These are phyloP conservation scores for Pleoardoris graminearum DNA, from an alignment of 2,329 filamentous ascomycete genomes.

Conservation along the genomic window DNA sequence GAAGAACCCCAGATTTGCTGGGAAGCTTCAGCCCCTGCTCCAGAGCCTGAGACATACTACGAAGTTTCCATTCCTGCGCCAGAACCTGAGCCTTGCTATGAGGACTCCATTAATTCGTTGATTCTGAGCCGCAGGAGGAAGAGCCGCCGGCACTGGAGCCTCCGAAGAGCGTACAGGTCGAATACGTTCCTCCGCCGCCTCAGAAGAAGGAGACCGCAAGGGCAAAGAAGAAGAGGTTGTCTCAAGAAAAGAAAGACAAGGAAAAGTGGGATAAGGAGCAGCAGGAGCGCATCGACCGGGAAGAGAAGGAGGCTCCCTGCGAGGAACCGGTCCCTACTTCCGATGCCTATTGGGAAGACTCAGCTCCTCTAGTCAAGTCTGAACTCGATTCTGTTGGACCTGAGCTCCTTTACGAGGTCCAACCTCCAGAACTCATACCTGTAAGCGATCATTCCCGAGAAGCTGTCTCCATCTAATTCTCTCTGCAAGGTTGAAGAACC, in stretches of 20 bases:
- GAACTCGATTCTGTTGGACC: no score
- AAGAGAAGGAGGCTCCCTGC: constrained; percentile 12
- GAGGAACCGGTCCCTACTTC: not conserved
- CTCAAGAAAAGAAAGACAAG: constrained; percentile 43
- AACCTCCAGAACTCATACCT: no score
- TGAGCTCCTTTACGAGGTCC: no score
- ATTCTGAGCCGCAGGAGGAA: no score
- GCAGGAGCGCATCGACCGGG: constrained; percentile 26
- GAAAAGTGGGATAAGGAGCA: constrained; percentile 39
- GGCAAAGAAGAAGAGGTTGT: constrained; percentile 31
- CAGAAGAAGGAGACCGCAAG: constrained; percentile 21
- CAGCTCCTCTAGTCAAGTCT: not conserved
- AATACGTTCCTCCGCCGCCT: constrained; percentile 21
- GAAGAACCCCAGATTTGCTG: not conserved
- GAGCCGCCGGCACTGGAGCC: no score
- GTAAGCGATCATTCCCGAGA: no score
- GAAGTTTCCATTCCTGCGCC: no score
- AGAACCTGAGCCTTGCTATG: constrained; percentile 19
- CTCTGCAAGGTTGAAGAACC: no score
- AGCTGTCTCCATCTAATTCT: no score
- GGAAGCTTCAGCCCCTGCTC: not conserved
- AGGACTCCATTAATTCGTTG: no score
- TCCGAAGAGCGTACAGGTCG: constrained; percentile 26
- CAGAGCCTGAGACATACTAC: not conserved
- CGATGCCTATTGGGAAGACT: not conserved